phyloP scores from a whole-genome alignment of 2,329 filamentous ascomycete genomes.

The Pseudogymnoascus sp. region DNA sequence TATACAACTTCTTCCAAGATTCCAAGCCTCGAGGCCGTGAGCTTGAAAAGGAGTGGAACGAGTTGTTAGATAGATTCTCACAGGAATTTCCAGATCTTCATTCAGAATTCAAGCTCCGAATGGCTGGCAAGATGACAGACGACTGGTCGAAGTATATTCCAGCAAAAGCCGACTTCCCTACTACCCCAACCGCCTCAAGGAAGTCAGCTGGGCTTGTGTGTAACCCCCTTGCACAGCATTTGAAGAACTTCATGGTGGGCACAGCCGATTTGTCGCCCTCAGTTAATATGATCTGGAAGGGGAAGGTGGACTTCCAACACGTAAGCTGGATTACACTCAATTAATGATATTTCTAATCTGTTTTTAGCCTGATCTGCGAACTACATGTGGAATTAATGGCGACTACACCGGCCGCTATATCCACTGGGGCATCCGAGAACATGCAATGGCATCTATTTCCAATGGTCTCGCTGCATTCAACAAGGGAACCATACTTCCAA shows the following conservation, averaged over 20 bases:
- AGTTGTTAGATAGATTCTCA: conserved; percentile 32
- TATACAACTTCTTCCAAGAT: conserved; percentile 43
- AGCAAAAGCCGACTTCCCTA: conserved; percentile 35
- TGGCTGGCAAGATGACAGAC: conserved; percentile 38
- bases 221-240: conserved; percentile 42
- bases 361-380: conserved; percentile 29
- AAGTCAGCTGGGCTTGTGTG: conserved; percentile 40
- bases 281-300: conserved; percentile 48
- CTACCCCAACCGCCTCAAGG: conserved; percentile 39
- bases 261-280: conserved; percentile 46
- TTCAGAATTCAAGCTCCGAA: conserved; percentile 38
- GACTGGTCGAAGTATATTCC: conserved; percentile 43
- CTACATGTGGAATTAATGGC: conserved; percentile 44
- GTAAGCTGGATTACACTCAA: conserved; percentile 19
- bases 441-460: conserved; percentile 50
- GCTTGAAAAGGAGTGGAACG: conserved; percentile 40
- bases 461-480: conserved; percentile 52
- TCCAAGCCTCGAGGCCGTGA: conserved; percentile 35
- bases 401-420: conserved; percentile 47
- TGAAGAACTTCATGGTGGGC: conserved; percentile 44
- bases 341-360: background rate
- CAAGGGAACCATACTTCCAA: conserved; percentile 46
- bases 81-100: conserved; percentile 41
- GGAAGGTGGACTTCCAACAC: conserved; percentile 42
- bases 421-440: conserved; percentile 52